Conservation (phyloP, 768 basidiomycete species). For the Tulasnella sp. region DNA sequence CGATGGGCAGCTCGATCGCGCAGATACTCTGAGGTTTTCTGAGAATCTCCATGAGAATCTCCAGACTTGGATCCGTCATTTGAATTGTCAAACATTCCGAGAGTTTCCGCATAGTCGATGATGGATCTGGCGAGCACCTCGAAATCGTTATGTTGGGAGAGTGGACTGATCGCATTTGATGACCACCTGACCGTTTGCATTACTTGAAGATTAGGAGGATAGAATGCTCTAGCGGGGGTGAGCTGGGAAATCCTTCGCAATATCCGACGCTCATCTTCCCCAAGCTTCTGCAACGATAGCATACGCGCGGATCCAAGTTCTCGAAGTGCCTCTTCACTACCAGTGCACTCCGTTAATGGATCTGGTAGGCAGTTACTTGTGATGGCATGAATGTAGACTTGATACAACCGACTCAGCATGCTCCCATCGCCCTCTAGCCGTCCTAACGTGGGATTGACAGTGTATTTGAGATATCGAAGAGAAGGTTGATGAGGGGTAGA, state of each 20-base stretch:
- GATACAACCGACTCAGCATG: constrained; percentile 27
- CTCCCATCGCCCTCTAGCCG: constrained; percentile 23
- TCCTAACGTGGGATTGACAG: constrained; percentile 24
- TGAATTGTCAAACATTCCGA: no score
- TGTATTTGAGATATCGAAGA: constrained; percentile 24
- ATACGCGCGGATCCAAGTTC: constrained; percentile 29
- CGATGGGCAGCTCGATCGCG: no score
- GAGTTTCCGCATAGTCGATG: no score
- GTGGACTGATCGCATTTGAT: no score
- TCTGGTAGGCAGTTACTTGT: constrained; percentile 33
- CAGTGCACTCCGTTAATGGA: constrained; percentile 33
- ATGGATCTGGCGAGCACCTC: no score
- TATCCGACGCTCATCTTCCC: constrained; percentile 23
- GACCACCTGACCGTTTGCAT: constrained; percentile 30
- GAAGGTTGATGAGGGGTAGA: constrained; percentile 18
- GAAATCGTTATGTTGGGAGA: no score
- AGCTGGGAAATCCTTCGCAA: constrained; percentile 27
- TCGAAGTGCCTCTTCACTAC: constrained; percentile 34
- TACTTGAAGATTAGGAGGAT: constrained; percentile 27
- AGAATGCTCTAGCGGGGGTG: constrained; percentile 28
- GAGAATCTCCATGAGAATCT: no score
- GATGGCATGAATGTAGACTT: constrained; percentile 34
- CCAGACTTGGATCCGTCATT: no score
- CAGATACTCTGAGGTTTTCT: no score
- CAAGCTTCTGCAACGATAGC: constrained; percentile 31